phyloP scores from a whole-genome alignment of 176 grass and related monocot genomes.

The Thinopyrum elongatum region DNA sequence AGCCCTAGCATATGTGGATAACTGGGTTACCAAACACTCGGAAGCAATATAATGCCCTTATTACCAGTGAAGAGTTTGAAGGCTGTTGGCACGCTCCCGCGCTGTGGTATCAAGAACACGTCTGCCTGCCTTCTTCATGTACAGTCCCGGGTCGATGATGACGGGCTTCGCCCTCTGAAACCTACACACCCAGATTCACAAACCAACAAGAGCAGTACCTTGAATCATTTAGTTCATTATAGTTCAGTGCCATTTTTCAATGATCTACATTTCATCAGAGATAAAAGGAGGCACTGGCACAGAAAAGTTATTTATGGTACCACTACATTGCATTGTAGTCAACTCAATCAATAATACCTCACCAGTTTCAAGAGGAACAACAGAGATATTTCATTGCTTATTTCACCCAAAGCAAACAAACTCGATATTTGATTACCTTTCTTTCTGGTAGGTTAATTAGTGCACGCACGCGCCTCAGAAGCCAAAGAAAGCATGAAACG shows the following conservation, averaged over 20 bases:
- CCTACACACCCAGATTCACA: neutral
- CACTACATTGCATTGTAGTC: too few species aligned
- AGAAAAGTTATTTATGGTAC: too few species aligned
- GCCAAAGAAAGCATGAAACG: neutral
- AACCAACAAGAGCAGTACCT: neutral
- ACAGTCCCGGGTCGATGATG: constrained; percentile 62
- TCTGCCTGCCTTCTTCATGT: constrained; percentile 50
- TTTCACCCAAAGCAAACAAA: neutral
- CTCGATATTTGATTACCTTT: neutral
- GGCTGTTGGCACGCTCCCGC: constrained; percentile 11
- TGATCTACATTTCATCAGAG: too few species aligned
- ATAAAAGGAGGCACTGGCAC: too few species aligned
- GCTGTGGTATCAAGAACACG: constrained; percentile 62
- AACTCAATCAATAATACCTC: too few species aligned
- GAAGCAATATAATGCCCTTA: neutral
- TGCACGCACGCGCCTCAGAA: neutral
- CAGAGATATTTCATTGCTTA: neutral
- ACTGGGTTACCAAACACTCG: neutral
- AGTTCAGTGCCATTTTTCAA: too few species aligned
- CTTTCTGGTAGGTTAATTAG: neutral
- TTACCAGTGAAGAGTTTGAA: constrained; percentile 51
- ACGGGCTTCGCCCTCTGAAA: constrained; percentile 63
- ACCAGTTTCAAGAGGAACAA: too few species aligned
- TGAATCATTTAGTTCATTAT: too few species aligned
- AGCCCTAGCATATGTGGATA: neutral